Evolutionary conservation across 2,329 filamentous ascomycete genomes (phyloP), one percentile per base, ranked within the genome.

Genomic region (Penicillium sp.): DNA sequence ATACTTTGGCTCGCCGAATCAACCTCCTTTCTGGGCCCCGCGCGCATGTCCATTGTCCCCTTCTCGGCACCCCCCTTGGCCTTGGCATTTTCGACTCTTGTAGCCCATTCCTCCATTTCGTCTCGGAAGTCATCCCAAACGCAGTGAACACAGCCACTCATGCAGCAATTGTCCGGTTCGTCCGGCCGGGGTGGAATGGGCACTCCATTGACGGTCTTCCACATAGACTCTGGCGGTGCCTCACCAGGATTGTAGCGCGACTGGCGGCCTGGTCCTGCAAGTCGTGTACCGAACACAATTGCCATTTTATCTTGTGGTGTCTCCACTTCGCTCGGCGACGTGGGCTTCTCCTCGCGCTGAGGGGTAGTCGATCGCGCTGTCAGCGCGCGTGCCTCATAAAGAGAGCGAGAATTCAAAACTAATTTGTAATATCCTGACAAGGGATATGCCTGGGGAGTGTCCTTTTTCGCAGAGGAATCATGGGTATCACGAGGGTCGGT

Each of bases 91-190:
- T 78, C 75, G 31, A 81, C 82, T 52, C 84, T 81, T 13, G 77
- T 75, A 4, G 86, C 87, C 90, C 91, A 97, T 51, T 89, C 88
- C 70, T 97, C 92, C 73, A 97, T 80, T 46, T 97, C 94, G 60
- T 99, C 92, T 8, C 92, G 82, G 72, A 86, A 97, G 47, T 84
- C 79, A 63, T 96, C 92, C 92, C 92, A 97, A 2, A 97, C 94
- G 71, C 94, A 99, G 70, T 97, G 92, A 44, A 96, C 92, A 69
- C 94, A 99, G 3, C 94, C 94, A 66, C 89, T 94, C 94, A 99
- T 99, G 74, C 94, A 99, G 80, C 94, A 99, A 68, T 99, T 96
- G 65, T 97, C 94, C 3, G 94, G 94, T 73, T 99, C 92, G 43
- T 84, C 81, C 1, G 94, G 94, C 43, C 83, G 82, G 0, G 91